Base-by-base conservation (phyloP, 2,329 filamentous ascomycete genomes). In the Hansfordia pulvinata region DNA sequence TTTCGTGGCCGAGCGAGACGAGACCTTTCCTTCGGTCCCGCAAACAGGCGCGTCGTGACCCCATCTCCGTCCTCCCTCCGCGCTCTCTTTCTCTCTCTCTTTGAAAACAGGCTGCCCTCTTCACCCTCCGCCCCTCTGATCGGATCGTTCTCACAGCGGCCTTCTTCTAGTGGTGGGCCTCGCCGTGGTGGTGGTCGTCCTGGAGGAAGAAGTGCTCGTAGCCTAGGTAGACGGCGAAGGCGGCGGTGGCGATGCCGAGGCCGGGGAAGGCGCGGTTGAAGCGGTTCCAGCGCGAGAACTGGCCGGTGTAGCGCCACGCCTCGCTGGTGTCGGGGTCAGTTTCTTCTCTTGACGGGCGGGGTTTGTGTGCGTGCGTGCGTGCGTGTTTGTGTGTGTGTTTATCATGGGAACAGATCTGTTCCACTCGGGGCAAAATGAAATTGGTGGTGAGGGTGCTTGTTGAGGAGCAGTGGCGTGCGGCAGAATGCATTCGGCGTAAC, bases 241-340 rank as follows among this genome's bases (percentile, higher is more conserved):
- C 86, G 33, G 90, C 86, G 5, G 80, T 80, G 17, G 85, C 90
- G 42, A 88, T 93, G 37, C 90, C 90, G 43, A 98, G 67, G 34
- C 90, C 90, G 19, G 90, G 90, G 51, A 98, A 84, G 37, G 74
- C 64, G 45, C 69, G 64, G 61, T 77, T 85, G 64, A 94, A 90
- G 43, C 90, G 79, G 61, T 93, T 93, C 60, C 65, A 80, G 43
- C 88, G 73, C 39, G 76, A 78, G 64, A 94, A 96, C 29, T 72
- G 76, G 36, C 88, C 90, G 19, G 69, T 76, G 64, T 93, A 94
- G 56, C 90, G 72, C 90, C 90, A 98, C 49, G 81, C 70, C 64
- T 98, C 90, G 49, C 90, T 98, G 52, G 37, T n/a, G 19, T 10
- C 15, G 15, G 14, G 30, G 10, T 19, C 14, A 17, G 13, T 12